phyloP scores from a whole-genome alignment of 208 protist genomes.

The Acanthamoeba healyi region DNA sequence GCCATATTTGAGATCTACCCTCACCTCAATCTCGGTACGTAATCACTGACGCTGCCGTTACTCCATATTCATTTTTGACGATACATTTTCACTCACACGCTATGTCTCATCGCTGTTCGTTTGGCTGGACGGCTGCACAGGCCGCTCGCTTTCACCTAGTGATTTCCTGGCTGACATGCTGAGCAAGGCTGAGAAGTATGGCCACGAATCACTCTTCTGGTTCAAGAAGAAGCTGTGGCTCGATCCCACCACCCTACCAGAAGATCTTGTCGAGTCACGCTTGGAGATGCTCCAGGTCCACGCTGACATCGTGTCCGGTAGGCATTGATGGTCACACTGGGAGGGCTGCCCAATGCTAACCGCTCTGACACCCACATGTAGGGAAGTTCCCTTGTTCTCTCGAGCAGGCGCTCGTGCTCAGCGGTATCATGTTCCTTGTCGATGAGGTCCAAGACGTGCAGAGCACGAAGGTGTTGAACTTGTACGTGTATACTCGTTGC shows the following conservation, averaged over 20 bases:
- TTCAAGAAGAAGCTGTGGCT: conserved; percentile 30
- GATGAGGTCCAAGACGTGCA: not conserved
- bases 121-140: too few species aligned
- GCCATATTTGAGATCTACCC: conserved; percentile 22
- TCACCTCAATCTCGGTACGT: not conserved
- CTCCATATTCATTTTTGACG: too few species aligned
- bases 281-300: not conserved
- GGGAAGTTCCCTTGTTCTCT: not conserved
- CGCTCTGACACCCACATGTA: too few species aligned
- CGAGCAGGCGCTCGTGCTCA: not conserved
- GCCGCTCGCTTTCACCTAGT: not conserved
- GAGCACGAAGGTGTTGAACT: not conserved
- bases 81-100: too few species aligned
- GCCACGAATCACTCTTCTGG: conserved; percentile 2
- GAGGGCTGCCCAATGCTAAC: too few species aligned
- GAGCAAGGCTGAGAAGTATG: conserved; percentile 13
- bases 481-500: not conserved
- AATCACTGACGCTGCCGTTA: too few species aligned
- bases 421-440: not conserved
- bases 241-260: not conserved
- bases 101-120: too few species aligned
- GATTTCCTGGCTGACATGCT: not conserved
- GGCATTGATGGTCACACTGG: too few species aligned
- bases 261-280: not conserved
- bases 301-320: not conserved